phyloP scores from a whole-genome alignment of 805 yeast species.

The Yamadazyma kitorensis region DNA sequence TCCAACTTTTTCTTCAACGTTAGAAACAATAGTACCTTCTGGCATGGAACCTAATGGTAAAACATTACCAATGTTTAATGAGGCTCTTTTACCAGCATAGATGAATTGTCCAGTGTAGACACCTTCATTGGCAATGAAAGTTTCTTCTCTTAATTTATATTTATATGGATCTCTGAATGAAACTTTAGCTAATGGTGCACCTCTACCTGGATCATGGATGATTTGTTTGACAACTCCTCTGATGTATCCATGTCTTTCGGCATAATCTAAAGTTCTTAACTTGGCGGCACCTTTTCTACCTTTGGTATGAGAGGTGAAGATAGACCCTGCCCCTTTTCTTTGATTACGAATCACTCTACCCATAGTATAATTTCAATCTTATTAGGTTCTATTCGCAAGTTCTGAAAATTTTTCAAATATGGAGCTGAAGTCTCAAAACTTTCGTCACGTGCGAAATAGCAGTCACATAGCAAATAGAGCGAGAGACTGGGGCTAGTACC shows the following conservation, averaged over 20 bases:
- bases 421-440: too few relatives aligned
- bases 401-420: neutral
- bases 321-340: conserved; percentile 99
- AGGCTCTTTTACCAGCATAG: conserved; percentile 98
- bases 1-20: conserved; percentile 98
- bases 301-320: conserved; percentile 99
- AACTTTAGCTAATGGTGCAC: conserved; percentile 99
- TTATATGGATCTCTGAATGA: conserved; percentile 99
- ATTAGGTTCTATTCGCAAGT: neutral
- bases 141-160: conserved; percentile 97
- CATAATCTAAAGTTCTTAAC: conserved; percentile 97
- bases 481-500: too few relatives aligned
- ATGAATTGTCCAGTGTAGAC: conserved; percentile 99
- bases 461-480: too few relatives aligned
- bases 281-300: conserved; percentile 99
- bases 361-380: too few relatives aligned
- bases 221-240: conserved; percentile 99
- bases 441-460: too few relatives aligned
- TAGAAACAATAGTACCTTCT: conserved; percentile 98
- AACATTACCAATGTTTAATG: conserved; percentile 94
- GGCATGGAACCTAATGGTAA: conserved; percentile 96
- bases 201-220: conserved; percentile 99
- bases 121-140: conserved; percentile 99
- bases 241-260: conserved; percentile 99
- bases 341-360: conserved; percentile 99